Percentiles rank a stretch among this genome's conserved stretches.
Conservation (phyloP, 805 yeast genomes). For the Hanseniaspora nectarophila region DNA sequence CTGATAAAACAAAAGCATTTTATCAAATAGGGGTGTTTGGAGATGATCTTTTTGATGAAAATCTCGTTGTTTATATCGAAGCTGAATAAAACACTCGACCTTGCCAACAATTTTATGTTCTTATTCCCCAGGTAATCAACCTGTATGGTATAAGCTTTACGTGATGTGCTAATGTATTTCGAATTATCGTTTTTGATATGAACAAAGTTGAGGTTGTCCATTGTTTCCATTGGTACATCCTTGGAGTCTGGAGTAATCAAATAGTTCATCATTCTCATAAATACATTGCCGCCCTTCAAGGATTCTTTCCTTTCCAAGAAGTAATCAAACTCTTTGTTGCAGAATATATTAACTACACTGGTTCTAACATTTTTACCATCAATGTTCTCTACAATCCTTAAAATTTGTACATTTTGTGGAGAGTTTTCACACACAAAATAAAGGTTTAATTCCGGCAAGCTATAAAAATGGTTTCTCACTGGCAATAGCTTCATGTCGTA, state of each 20-base stretch:
- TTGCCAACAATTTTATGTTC: not conserved
- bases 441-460: slow-evolving; percentile 1
- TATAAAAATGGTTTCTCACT: slow-evolving; percentile 9
- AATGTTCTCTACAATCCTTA: not conserved
- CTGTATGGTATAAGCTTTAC: not conserved
- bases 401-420: not conserved
- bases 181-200: not conserved
- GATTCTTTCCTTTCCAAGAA: not conserved
- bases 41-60: not conserved
- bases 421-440: slow-evolving; percentile 1
- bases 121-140: not conserved
- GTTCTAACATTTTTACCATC: not conserved
- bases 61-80: slow-evolving; percentile 6
- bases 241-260: not conserved
- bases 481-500: not conserved
- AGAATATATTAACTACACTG: slow-evolving; percentile 2
- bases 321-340: slow-evolving; percentile 3
- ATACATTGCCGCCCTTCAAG: not conserved
- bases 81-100: slow-evolving; percentile 1
- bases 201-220: not conserved
- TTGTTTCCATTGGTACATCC: not conserved
- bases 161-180: not conserved
- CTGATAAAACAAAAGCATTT: not conserved
- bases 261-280: not conserved
- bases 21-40: not conserved